Evolutionary conservation across 1,139 yeast genomes (phyloP), one percentile per base, ranked within the genome.

Genomic region (Wickerhamomyces sp.): DNA sequence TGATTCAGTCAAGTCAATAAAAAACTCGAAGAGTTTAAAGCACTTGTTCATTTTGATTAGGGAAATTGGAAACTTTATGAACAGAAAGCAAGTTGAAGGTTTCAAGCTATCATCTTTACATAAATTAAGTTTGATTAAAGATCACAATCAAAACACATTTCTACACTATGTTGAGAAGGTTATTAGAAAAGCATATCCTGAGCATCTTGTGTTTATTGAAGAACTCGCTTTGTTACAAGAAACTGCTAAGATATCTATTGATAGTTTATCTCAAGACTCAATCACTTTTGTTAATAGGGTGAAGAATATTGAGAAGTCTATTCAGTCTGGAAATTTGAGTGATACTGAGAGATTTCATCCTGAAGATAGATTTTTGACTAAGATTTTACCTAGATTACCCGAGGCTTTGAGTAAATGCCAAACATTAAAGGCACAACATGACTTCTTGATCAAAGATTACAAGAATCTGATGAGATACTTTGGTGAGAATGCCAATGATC

Each of bases 61-160:
- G 48, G 82, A 84, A 16, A 81, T 92, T 44, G 98, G 97, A 18
- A 92, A 92, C 56, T 89, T 81, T 56, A 92, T 92, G 97, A 92
- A 92, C 59, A 95, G 87, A 55, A 89, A 85, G 54, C 82, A 81
- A 50, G 97, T 95, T 0, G 64, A 73, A 40, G 98, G 97, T 1
- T 89, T 92, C 65, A 81, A 78, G 52, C 67, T 92, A 32, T 85
- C 87, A 26, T 85, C 96, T 2, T 68, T 92, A 42, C 94, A 82
- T 50, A 70, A 96, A 51, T 69, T 92, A 42, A 86, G 82, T 37
- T 88, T 89, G 56, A 81, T 94, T 65, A 92, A 92, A 61, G 95
- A 89, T 55, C 78, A 58, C 28, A 74, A 79, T 26, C 76, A 80
- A 47, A 88, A 86, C 52, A 77, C 87, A 7, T 83, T 92, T 54